Conservation (phyloP, 1,139 yeast genomes). For the Debaryomyces sp. region DNA sequence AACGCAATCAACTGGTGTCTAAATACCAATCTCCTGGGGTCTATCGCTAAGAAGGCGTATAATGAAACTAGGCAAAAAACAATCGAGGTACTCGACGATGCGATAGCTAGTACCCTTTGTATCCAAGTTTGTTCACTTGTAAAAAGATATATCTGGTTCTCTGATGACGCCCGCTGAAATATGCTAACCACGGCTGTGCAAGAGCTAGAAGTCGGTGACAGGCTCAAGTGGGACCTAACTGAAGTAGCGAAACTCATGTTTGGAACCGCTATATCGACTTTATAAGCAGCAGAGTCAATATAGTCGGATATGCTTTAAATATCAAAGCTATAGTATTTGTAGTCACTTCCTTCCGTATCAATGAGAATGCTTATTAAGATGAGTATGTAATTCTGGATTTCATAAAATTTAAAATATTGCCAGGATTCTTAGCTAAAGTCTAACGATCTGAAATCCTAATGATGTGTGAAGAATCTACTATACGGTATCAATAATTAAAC, state of each 20-base stretch:
- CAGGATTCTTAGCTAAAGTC: background rate
- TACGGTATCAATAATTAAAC: background rate
- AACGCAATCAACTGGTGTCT: slow-evolving; percentile 73
- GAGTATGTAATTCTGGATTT: background rate
- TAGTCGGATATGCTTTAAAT: background rate
- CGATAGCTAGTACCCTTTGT: slow-evolving; percentile 56
- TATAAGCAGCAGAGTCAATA: background rate
- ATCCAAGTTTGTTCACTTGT: slow-evolving; percentile 27
- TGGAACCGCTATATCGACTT: background rate
- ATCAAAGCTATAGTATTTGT: background rate
- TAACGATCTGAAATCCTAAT: background rate
- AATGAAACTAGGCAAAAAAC: slow-evolving; percentile 55
- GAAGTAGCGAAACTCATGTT: background rate
- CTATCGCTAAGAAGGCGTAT: slow-evolving; percentile 59
- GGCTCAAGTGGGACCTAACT: background rate
- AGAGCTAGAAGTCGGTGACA: background rate
- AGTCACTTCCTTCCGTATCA: background rate
- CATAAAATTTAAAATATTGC: background rate
- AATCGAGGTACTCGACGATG: slow-evolving; percentile 61
- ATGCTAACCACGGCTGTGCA: background rate
- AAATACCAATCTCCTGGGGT: slow-evolving; percentile 61
- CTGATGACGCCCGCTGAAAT: background rate
- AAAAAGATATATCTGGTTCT: slow-evolving; percentile 27
- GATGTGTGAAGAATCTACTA: background rate
- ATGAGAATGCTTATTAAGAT: background rate